phyloP scores from a whole-genome alignment of 228 moss, liverwort and hornwort species.

The Sphagnum magellanicum region DNA sequence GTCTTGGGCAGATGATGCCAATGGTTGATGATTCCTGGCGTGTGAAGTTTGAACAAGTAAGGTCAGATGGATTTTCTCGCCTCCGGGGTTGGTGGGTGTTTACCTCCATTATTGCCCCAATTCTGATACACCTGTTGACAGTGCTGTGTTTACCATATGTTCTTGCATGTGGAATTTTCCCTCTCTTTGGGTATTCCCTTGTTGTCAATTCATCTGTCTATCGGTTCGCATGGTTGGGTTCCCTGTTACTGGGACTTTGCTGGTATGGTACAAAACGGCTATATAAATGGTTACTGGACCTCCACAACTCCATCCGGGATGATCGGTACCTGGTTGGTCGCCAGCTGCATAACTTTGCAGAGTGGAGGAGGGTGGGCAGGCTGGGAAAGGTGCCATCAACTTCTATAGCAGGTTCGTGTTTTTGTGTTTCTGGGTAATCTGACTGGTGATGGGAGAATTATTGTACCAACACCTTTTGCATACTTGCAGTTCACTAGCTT shows the following conservation, averaged over 20 bases:
- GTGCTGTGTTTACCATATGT: slow-evolving; percentile 75
- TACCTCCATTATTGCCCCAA: slow-evolving; percentile 72
- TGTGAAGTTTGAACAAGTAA: slow-evolving; percentile 86
- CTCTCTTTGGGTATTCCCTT: slow-evolving; percentile 71
- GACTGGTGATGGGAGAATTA: background rate
- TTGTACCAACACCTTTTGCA: no score
- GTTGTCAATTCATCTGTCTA: slow-evolving; percentile 74
- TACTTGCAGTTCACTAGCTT: background rate
- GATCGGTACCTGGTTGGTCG: slow-evolving; percentile 97
- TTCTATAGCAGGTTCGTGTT: slow-evolving; percentile 25
- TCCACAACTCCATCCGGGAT: slow-evolving; percentile 97
- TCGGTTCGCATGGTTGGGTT: slow-evolving; percentile 94
- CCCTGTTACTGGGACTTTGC: slow-evolving; percentile 66
- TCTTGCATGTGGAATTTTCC: slow-evolving; percentile 66
- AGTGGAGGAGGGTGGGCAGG: slow-evolving; percentile 50
- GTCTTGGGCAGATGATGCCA: slow-evolving; percentile 92
- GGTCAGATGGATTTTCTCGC: slow-evolving; percentile 85
- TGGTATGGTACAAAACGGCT: slow-evolving; percentile 84
- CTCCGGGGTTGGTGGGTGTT: slow-evolving; percentile 88
- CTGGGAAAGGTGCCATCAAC: slow-evolving; percentile 23
- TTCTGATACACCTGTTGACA: slow-evolving; percentile 72
- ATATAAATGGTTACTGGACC: slow-evolving; percentile 82
- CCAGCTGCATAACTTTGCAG: slow-evolving; percentile 89
- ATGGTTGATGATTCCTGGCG: slow-evolving; percentile 95
- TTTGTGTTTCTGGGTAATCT: background rate